Evolutionary conservation across 2,329 filamentous ascomycete genomes (phyloP).

Genomic region (Colletotrichum liaoningense): DNA sequence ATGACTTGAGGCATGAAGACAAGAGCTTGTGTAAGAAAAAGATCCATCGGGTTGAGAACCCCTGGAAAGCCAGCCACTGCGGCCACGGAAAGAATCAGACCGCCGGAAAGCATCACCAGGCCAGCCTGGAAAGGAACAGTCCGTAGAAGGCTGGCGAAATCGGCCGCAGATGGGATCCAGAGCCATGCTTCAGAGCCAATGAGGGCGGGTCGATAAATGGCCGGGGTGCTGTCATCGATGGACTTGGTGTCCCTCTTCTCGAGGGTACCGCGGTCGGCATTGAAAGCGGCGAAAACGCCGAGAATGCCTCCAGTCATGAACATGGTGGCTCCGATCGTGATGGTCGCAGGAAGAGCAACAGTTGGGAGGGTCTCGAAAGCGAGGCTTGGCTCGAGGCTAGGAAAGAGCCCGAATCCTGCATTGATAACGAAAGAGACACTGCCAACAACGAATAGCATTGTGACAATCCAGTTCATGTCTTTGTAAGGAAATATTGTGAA

Average conservation of each 20-base stretch:
- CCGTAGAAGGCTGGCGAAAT: not conserved
- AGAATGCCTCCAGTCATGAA: not conserved
- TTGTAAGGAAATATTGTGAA: constrained; percentile 5
- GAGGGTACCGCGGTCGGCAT: constrained; percentile 5
- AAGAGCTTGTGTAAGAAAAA: not conserved
- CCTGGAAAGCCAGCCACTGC: not conserved
- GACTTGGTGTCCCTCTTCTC: constrained; percentile 5
- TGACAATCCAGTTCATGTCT: constrained; percentile 19
- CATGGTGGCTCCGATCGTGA: not conserved
- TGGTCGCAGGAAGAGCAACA: not conserved
- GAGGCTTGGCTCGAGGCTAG: not conserved
- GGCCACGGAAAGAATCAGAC: not conserved
- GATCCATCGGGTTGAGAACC: not conserved
- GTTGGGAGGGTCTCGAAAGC: constrained; percentile 3
- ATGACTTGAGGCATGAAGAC: constrained; percentile 8
- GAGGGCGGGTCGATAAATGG: constrained; percentile 7
- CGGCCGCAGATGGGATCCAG: not conserved
- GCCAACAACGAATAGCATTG: constrained; percentile 8
- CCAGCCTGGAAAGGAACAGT: constrained; percentile 1
- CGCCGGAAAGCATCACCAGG: not conserved
- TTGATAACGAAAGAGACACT: constrained; percentile 6
- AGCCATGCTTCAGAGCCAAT: constrained; percentile 5
- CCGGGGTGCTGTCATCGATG: not conserved
- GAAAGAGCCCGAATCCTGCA: not conserved
- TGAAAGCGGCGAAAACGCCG: constrained; percentile 1